A percentile compares a stretch with the other conserved stretches of the same genome.
phyloP scores from a whole-genome alignment of 2,329 filamentous ascomycete species.

The Ophiostoma tasmaniense region DNA sequence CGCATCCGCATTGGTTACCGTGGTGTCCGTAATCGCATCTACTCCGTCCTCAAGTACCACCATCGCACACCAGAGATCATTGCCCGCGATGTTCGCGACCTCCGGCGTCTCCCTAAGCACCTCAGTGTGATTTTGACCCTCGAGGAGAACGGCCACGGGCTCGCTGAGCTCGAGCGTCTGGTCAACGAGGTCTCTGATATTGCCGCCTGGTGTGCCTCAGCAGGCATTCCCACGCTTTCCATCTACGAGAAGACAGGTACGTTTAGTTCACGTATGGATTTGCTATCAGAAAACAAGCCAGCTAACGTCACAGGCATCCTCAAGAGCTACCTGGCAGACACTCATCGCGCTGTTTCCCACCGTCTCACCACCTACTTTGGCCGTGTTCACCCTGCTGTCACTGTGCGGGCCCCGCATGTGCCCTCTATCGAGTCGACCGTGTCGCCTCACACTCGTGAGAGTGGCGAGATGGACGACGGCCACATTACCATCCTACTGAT shows the following conservation, averaged over 20 bases:
- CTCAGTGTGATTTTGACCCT: conserved; percentile 77
- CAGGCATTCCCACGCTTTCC: conserved; percentile 78
- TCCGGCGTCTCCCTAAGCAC: conserved; percentile 72
- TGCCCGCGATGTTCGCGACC: conserved; percentile 67
- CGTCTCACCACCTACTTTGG: conserved; percentile 88
- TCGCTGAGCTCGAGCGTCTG: conserved; percentile 69
- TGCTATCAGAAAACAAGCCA: not conserved
- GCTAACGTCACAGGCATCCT: conserved; percentile 56
- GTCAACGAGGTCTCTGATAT: conserved; percentile 89
- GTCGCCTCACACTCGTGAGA: conserved; percentile 32
- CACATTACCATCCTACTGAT: conserved; percentile 63
- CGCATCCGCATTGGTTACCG: conserved; percentile 73
- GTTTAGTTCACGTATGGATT: conserved; percentile 21
- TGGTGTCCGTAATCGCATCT: conserved; percentile 64
- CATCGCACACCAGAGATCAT: conserved; percentile 93
- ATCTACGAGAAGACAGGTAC: conserved; percentile 87
- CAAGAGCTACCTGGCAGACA: conserved; percentile 79
- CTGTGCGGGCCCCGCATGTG: conserved; percentile 62
- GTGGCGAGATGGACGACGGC: conserved; percentile 26
- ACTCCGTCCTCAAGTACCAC: conserved; percentile 85
- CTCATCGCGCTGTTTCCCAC: conserved; percentile 67
- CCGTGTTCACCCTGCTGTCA: conserved; percentile 60
- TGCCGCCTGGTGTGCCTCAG: conserved; percentile 84
- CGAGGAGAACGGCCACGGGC: conserved; percentile 58
- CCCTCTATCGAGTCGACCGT: conserved; percentile 44